A percentile compares a stretch with the other conserved stretches of the same genome.
phyloP scores from a whole-genome alignment of 2,329 filamentous ascomycete species.

The Graphilbum sp. region DNA sequence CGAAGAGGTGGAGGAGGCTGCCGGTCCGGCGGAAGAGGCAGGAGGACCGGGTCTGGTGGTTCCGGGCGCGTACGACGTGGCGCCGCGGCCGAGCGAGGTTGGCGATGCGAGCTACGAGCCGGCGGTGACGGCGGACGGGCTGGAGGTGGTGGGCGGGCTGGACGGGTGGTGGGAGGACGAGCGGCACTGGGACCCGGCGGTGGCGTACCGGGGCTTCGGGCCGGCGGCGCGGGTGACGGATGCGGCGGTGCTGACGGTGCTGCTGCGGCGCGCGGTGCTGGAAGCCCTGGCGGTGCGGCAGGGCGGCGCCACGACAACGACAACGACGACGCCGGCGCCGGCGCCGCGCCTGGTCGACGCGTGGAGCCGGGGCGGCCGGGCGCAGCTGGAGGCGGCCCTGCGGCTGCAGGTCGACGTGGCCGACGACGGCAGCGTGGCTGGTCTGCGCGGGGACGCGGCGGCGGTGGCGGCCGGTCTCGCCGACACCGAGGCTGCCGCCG shows the following conservation, averaged over 20 bases:
- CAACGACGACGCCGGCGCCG: slow-evolving; percentile 10
- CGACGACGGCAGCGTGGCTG: slow-evolving; percentile 22
- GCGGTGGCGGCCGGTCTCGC: slow-evolving; percentile 12
- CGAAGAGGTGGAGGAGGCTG: slow-evolving; percentile 3
- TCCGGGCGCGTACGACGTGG: slow-evolving; percentile 11
- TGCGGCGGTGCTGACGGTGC: slow-evolving; percentile 27
- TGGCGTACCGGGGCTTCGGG: slow-evolving; percentile 28
- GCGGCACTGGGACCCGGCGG: slow-evolving; percentile 33
- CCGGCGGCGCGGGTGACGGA: slow-evolving; percentile 24
- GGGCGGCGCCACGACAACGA: too few species aligned
- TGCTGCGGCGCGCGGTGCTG: slow-evolving; percentile 32
- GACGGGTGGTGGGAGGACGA: slow-evolving; percentile 36
- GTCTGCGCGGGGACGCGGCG: slow-evolving; percentile 15
- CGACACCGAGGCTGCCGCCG: slow-evolving; percentile 4
- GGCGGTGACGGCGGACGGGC: slow-evolving; percentile 25
- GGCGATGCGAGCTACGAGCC: slow-evolving; percentile 26
- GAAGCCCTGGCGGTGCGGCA: slow-evolving; percentile 30
- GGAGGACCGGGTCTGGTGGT: slow-evolving; percentile 9
- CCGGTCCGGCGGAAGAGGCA: neutral
- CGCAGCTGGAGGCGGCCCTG: slow-evolving; percentile 18
- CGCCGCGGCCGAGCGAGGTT: slow-evolving; percentile 15
- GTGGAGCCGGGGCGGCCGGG: slow-evolving; percentile 18
- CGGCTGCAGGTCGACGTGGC: slow-evolving; percentile 20
- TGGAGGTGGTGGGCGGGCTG: slow-evolving; percentile 31
- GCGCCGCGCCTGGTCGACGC: slow-evolving; percentile 10